phyloP scores from a whole-genome alignment of 129 eudicot species.

The Artemisia annua region DNA sequence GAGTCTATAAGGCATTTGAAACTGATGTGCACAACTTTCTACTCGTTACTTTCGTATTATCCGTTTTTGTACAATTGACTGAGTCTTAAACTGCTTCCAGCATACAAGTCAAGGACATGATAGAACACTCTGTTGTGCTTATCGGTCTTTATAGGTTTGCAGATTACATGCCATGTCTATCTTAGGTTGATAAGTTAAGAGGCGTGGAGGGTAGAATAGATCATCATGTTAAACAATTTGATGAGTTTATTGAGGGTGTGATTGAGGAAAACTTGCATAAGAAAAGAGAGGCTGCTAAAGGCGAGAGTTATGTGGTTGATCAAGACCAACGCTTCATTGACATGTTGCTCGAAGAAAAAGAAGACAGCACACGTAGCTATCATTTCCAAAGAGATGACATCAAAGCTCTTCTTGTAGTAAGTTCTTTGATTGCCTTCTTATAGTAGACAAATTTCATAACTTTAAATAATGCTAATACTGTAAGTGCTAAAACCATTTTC shows the following conservation, averaged over 20 bases:
- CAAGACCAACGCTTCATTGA: constrained; percentile 1
- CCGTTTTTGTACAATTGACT: no score
- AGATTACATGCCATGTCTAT: constrained; percentile 1
- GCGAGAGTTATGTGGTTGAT: background rate
- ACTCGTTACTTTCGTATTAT: no score
- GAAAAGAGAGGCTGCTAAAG: background rate
- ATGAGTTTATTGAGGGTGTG: background rate
- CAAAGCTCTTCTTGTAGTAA: constrained; percentile 1
- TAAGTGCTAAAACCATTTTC: no score
- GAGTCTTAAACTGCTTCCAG: no score
- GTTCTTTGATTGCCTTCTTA: background rate
- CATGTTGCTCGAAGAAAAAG: background rate
- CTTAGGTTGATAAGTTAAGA: constrained; percentile 11
- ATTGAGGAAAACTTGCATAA: constrained; percentile 3
- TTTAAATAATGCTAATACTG: no score
- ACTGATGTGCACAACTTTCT: no score
- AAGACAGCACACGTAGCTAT: background rate
- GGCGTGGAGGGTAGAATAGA: background rate
- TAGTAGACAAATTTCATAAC: no score
- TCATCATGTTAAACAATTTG: background rate
- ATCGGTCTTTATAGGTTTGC: constrained; percentile 5
- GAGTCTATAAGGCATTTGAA: no score
- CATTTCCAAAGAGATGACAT: constrained; percentile 5
- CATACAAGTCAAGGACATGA: constrained; percentile 10
- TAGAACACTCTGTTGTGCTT: background rate